These are phyloP conservation scores for Rhododendron griersonianum DNA, from an alignment of 148 eudicot species.

Conservation along the genomic window DNA sequence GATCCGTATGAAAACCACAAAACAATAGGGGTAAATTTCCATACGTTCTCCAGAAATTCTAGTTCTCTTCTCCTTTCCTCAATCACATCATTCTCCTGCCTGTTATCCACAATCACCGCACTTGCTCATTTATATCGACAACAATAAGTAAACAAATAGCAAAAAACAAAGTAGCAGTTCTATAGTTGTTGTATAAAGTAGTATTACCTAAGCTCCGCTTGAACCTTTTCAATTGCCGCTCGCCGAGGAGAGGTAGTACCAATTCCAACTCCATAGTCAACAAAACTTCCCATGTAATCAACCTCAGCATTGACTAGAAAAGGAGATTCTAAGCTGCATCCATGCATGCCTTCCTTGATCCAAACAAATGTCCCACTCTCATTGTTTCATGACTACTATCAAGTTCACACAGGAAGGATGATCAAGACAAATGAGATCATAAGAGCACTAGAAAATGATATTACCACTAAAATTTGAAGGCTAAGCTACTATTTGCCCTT, in stretches of 20 bases:
- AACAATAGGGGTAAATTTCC: constrained; percentile 14
- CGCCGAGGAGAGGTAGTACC: constrained; percentile 63
- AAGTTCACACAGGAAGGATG: constrained; percentile 19
- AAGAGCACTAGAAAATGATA: background rate
- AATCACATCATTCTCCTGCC: constrained; percentile 78
- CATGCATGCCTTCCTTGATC: constrained; percentile 66
- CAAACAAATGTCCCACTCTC: constrained; percentile 45
- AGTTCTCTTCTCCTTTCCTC: constrained; percentile 84
- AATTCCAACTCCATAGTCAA: constrained; percentile 76
- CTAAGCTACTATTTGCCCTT: background rate
- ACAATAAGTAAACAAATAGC: background rate
- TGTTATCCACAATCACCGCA: constrained; percentile 34
- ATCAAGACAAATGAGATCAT: background rate
- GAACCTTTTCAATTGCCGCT: constrained; percentile 85
- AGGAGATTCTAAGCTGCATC: constrained; percentile 59
- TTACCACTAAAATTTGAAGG: background rate
- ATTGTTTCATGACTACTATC: constrained; percentile 25
- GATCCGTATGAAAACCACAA: background rate
- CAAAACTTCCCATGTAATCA: constrained; percentile 97
- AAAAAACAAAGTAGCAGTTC: background rate
- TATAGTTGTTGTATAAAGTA: background rate
- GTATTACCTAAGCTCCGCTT: constrained; percentile 74
- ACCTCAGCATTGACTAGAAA: constrained; percentile 82
- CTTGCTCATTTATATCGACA: constrained; percentile 10
- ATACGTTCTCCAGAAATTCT: constrained; percentile 94